A percentile compares a stretch with the other conserved stretches of the same genome.
phyloP scores from a whole-genome alignment of 148 eudicot genomes.

The Linanthus parryae region DNA sequence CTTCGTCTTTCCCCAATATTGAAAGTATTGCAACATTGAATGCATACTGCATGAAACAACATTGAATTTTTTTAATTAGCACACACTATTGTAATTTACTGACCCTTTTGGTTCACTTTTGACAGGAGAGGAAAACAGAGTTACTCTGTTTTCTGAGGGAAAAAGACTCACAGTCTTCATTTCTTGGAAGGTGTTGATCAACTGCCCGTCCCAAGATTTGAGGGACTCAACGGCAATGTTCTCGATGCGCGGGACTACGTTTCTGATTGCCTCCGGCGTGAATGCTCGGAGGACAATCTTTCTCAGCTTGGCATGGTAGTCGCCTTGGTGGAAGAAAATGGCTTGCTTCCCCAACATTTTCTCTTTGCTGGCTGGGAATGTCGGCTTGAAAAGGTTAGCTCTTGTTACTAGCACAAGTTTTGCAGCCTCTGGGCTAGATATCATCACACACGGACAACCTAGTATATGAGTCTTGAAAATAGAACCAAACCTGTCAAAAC shows the following conservation, averaged over 20 bases:
- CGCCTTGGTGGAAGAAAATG: conserved; percentile 85
- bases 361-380: conserved; percentile 91
- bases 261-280: conserved; percentile 52
- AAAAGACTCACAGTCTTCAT: conserved; percentile 64
- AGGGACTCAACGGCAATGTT: conserved; percentile 43
- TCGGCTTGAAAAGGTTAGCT: conserved; percentile 80
- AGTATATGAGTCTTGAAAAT: conserved; percentile 80
- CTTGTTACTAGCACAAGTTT: conserved; percentile 59
- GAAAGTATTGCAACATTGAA: conserved; percentile 88
- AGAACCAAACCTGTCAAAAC: conserved; percentile 86
- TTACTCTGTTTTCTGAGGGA: background rate
- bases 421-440: conserved; percentile 87
- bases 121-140: conserved; percentile 2
- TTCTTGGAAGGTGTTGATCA: conserved; percentile 69
- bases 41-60: conserved; percentile 53
- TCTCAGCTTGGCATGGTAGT: conserved; percentile 67
- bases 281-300: conserved; percentile 75
- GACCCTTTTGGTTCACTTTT: no score
- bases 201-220: conserved; percentile 36
- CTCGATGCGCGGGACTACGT: conserved; percentile 49
- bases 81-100: no score
- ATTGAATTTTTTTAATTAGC: background rate
- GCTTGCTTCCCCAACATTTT: conserved; percentile 93
- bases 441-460: conserved; percentile 92
- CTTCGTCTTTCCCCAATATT: conserved; percentile 73